These are phyloP conservation scores for Albatrellus sp. DNA, from an alignment of 1,284 basidiomycete species.

Conservation along the genomic window DNA sequence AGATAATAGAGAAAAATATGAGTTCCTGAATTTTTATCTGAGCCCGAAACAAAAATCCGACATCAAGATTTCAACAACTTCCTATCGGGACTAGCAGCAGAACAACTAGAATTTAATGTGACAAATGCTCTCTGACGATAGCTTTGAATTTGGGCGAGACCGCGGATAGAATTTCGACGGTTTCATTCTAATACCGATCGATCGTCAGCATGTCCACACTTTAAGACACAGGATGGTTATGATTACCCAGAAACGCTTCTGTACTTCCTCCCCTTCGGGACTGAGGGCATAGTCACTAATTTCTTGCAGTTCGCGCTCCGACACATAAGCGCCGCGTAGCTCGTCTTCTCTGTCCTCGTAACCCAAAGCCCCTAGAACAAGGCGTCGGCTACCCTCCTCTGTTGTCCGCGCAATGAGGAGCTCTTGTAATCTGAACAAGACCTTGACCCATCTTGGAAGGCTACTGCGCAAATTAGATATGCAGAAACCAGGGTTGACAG, in stretches of 20 bases:
- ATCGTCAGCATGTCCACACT: neutral
- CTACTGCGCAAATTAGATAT: conserved; percentile 25
- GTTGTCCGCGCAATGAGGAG: conserved; percentile 16
- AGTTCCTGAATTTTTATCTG: too few relatives aligned
- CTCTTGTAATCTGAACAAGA: conserved; percentile 15
- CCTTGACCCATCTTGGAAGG: neutral
- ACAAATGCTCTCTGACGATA: neutral
- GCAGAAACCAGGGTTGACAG: conserved; percentile 37
- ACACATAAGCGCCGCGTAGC: conserved; percentile 27
- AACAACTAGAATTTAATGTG: too few relatives aligned
- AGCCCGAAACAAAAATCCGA: too few relatives aligned
- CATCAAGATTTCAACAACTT: too few relatives aligned
- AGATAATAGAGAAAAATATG: too few relatives aligned
- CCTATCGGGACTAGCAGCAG: too few relatives aligned
- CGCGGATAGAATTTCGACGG: neutral
- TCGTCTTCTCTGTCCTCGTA: conserved; percentile 12
- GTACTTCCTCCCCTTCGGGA: conserved; percentile 24
- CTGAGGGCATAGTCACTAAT: conserved; percentile 33
- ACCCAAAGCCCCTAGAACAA: conserved; percentile 28
- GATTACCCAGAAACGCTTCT: conserved; percentile 30
- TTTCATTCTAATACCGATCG: neutral
- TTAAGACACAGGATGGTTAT: neutral
- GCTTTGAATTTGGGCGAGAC: neutral
- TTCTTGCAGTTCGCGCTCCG: conserved; percentile 18
- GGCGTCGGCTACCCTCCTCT: conserved; percentile 28